Base-by-base conservation (phyloP, 2,329 filamentous ascomycete species). In the Dendryphion nanum region DNA sequence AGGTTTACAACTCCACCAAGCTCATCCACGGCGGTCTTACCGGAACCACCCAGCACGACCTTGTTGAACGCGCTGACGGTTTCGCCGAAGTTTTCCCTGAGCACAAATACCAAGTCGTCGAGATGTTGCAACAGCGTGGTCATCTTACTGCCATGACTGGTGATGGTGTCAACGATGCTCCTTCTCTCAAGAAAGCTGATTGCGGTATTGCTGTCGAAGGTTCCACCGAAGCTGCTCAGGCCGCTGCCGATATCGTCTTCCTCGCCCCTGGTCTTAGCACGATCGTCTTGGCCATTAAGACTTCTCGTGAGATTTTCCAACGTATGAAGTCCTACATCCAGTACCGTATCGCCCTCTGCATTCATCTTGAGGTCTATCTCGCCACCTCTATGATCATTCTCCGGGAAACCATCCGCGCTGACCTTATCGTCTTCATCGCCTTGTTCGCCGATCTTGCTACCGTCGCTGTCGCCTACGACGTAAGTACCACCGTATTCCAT, bases 1-100 rank as follows among this genome's bases (percentile, higher is more conserved):
- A 87, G 75, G 84, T 89, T 51, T 88, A 88, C 75, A 86, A 87
- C 74, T 87, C 84, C 43, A 81, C 85, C 62, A 83, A 82, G 70
- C 78, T 89, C 50, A 86, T 87, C 55, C 81, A 86, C 69, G 83
- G 23, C n/a, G 84, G 84, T 74, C 77, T 88, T 45, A 77, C 81
- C 42, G 84, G 84, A 53, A 80, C 82, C 48, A 82, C 82, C 44
- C 81, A 86, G 70, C 81, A 87, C 71, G 84, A 88, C 61, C 79
- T 89, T 20, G 83, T 86, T 46, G 84, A 88, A 72, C 80, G 82
- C 54, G 82, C 82, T 41, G 82, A 86, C 57, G 82, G 82, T 67
- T 85, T 85, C 67, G 82, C 82, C 48, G 82, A 86, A 67, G 82
- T 86, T 40, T 86, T 85, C 72, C 82, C 82, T 43, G 81, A 85